Percentiles rank a stretch among this genome's conserved stretches.
Evolutionary conservation across 1,284 basidiomycete species (phyloP).

Genomic region (Malassezia restricta): DNA sequence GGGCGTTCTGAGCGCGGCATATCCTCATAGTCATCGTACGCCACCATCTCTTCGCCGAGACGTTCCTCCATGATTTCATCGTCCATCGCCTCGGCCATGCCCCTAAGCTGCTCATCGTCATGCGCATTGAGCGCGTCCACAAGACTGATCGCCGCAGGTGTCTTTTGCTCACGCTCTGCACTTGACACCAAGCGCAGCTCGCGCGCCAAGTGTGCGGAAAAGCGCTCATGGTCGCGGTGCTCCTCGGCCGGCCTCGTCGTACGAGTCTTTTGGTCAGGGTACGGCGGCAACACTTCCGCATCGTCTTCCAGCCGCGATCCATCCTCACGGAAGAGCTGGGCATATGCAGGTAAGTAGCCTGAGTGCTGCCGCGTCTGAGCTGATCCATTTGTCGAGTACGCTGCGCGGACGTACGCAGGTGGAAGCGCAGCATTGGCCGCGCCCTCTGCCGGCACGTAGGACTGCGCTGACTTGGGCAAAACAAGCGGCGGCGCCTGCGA

Average conservation of each 20-base stretch:
- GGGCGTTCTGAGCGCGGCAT: not conserved
- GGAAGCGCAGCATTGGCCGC: conserved; percentile 2
- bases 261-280: conserved; percentile 16
- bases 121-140: conserved; percentile 8
- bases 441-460: conserved; percentile 4
- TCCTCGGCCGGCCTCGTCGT: not conserved
- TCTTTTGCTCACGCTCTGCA: conserved; percentile 8
- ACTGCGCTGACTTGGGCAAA: conserved; percentile 1
- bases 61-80: conserved; percentile 7
- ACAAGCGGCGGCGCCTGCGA: conserved; percentile 24
- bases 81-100: not conserved
- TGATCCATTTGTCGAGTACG: not conserved
- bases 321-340: conserved; percentile 44
- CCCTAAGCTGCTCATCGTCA: conserved; percentile 5
- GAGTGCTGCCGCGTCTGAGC: not conserved
- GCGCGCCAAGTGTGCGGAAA: conserved; percentile 1
- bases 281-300: conserved; percentile 41
- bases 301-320: conserved; percentile 43
- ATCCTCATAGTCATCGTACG: not conserved
- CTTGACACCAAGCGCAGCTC: not conserved
- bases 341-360: conserved; percentile 38
- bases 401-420: conserved; percentile 3
- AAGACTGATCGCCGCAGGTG: conserved; percentile 4
- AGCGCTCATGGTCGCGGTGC: not conserved
- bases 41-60: not conserved